Evolutionary conservation across 1,284 basidiomycete species (phyloP), one percentile per base, ranked within the genome.

Genomic region (Naganishia albida): DNA sequence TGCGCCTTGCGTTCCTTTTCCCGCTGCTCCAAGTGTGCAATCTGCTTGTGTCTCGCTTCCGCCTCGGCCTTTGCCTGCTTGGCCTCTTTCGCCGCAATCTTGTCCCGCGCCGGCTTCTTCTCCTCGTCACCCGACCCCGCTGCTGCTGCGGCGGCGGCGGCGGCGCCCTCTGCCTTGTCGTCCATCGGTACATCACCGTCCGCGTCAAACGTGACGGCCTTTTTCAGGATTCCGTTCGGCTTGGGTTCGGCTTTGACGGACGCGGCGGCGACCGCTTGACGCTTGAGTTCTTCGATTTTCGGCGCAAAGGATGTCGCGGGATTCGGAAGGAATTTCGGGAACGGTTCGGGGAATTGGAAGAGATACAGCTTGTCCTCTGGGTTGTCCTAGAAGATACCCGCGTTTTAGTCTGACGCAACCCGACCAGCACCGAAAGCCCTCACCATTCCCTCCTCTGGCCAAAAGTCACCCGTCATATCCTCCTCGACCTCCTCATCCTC

Each of bases 321-420:
- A 34, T 66, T 43, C 62, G 71, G 62, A 30, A 81, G 70, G 77
- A 94, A 95, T 16, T 81, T 83, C 0, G 93, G 93, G 78, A 96
- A 93, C 0, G 90, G 87, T n/a, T 83, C 79, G 0, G 93, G 93
- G 74, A 97, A 95, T 76, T 95, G 93, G 81, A 96, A 95, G 70
- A 93, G 87, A 74, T 91, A 95, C 1, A 96, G 81, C 28, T 87
- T 80, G 83, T 73, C 74, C 87, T 86, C 81, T 84, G 86, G 72
- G 80, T 74, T 70, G 60, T 75, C 77, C 74, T 77, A 49, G 38
- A 13, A 63, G 78, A 75, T 34, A 79, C 69, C 68, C 65, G 55
- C 51, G 38, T 68, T 65, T 62, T 55, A 60, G 43, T 25, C 30
- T 38, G 42, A 28, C 48, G 18, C 53, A 62, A 7, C 15, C 51